Evolutionary conservation across 768 basidiomycete genomes (phyloP).

Genomic region (Asterophora lycoperdoides): DNA sequence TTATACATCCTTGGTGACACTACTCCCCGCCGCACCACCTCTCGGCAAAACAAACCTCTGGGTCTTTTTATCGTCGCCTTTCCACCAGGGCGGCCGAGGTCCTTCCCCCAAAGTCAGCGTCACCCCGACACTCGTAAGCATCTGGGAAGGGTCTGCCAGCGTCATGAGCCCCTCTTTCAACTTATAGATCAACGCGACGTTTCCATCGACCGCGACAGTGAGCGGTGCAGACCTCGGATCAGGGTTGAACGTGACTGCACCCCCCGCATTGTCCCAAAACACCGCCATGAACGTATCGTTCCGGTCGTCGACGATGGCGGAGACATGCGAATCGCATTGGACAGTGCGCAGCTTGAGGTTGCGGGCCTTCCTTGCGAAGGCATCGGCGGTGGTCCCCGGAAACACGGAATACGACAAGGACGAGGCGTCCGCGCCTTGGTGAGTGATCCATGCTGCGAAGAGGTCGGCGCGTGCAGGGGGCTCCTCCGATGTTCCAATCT

Average conservation of each 20-base stretch:
- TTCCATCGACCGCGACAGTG: conserved; percentile 36
- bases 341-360: conserved; percentile 25
- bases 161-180: conserved; percentile 41
- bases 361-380: conserved; percentile 25
- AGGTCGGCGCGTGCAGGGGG: conserved; percentile 53
- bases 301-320: conserved; percentile 36
- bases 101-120: conserved; percentile 25
- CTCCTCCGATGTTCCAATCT: conserved; percentile 56
- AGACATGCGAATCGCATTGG: conserved; percentile 31
- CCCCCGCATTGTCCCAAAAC: conserved; percentile 41
- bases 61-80: conserved; percentile 24
- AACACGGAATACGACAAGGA: conserved; percentile 38
- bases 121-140: conserved; percentile 34
- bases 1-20: conserved; percentile 26
- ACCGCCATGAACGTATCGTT: conserved; percentile 34
- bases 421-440: conserved; percentile 18
- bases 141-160: conserved; percentile 66
- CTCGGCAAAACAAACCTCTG: conserved; percentile 39
- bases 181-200: conserved; percentile 43
- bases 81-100: conserved; percentile 20
- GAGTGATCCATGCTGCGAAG: conserved; percentile 38
- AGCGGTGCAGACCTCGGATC: conserved; percentile 21
- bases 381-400: conserved; percentile 31
- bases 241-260: conserved; percentile 31
- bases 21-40: conserved; percentile 47